phyloP scores from a whole-genome alignment of 306 rosid genomes.

The Vigna mungo region DNA sequence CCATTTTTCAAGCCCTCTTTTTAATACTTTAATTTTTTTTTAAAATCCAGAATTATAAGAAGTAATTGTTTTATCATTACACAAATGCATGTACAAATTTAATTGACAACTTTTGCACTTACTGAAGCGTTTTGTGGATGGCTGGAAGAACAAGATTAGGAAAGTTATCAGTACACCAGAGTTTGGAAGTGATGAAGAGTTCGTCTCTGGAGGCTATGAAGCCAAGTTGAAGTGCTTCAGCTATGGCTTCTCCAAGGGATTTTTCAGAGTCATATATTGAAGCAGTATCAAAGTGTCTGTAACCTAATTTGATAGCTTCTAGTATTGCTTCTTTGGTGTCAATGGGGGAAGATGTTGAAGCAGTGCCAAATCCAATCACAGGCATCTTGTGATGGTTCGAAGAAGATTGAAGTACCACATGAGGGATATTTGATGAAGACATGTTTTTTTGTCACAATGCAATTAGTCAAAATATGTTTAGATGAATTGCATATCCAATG shows the following conservation, averaged over 20 bases:
- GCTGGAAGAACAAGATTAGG: constrained; percentile 37
- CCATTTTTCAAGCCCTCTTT: too few relatives aligned
- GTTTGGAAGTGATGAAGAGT: constrained; percentile 48
- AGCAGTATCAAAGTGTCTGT: constrained; percentile 43
- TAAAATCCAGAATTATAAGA: too few relatives aligned
- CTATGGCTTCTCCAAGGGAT: constrained; percentile 41
- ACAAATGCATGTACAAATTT: too few relatives aligned
- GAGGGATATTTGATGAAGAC: constrained; percentile 14
- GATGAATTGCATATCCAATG: too few relatives aligned
- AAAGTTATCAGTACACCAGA: constrained; percentile 30
- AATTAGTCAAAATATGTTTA: not conserved
- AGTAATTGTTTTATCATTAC: too few relatives aligned
- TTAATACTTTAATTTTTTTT: too few relatives aligned
- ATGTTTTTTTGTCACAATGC: not conserved
- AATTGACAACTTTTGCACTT: not conserved
- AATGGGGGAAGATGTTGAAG: not conserved
- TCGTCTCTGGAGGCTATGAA: constrained; percentile 32
- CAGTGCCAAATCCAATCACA: constrained; percentile 40
- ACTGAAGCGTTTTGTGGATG: constrained; percentile 32
- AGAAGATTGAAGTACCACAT: constrained; percentile 5
- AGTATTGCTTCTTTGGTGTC: not conserved
- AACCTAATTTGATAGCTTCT: constrained; percentile 43
- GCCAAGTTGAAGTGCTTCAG: constrained; percentile 42
- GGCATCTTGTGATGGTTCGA: not conserved
- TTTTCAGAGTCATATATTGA: constrained; percentile 29